Evolutionary conservation across 2,329 filamentous ascomycete species (phyloP), one percentile per base, ranked within the genome.

Genomic region (Ophiocordyceps camponoti-floridani): DNA sequence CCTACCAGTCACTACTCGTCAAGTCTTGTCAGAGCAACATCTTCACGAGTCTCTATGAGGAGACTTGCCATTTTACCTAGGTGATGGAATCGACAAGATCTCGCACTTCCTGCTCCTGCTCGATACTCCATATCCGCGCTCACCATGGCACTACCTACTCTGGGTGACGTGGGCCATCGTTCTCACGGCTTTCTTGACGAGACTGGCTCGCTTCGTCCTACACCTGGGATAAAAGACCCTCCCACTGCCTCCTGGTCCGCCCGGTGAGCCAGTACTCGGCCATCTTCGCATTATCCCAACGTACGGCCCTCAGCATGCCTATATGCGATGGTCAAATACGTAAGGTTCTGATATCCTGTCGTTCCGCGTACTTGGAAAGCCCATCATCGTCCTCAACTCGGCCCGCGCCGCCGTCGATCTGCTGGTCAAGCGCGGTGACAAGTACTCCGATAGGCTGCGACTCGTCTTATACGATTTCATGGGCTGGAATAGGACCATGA

Each of bases 401-500:
- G 56, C 61, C 6, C 54, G 61, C 41, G 58, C 62, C 3, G 66
- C 67, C 19, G 50, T 54, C 5, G 65, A 69, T n/a, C 54, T 71
- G 4, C 56, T 70, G 5, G 65, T 68, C 45, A 66, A 62, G 45
- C 54, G 62, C 16, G 66, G 67, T 1, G 57, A 57, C 47, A 70
- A 67, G 47, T 70, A 67, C 48, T 57, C 56, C 30, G 63, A 67
- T 48, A 51, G 67, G 2, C 67, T 67, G 9, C 59, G 62, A n/a
- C 69, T 70, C 48, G 60, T 62, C 2, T 50, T 65, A 2, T 63
- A 63, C 42, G 58, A 64, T 43, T 54, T 62, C 30, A 66, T 67
- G 63, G 66, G 66, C 19, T 71, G 67, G 67, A 56, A 58, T 18
- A 60, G 62, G 38, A 69, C 67, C 1, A 54, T 70, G 27, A 67